Evolutionary conservation across 306 rosid species (phyloP).

Genomic region (Sechiopsis laciniata): DNA sequence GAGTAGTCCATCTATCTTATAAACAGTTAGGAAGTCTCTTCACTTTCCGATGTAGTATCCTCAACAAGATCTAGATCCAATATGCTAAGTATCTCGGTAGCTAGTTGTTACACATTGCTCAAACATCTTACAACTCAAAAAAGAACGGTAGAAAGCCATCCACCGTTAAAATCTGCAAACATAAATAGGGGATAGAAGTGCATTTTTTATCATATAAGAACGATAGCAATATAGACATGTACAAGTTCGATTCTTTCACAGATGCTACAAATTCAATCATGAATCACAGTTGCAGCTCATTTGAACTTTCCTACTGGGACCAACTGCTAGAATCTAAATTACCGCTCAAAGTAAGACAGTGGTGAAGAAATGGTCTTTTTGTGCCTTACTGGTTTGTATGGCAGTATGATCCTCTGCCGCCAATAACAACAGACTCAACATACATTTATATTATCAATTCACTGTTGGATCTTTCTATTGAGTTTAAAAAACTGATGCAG

Average conservation of each 20-base stretch:
- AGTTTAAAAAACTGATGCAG: constrained; percentile 74
- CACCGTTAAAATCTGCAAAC: background rate
- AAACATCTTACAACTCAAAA: background rate
- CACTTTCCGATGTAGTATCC: no score
- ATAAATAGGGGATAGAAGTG: constrained; percentile 5
- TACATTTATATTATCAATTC: constrained; percentile 1
- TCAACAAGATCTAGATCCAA: background rate
- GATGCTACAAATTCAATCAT: constrained; percentile 8
- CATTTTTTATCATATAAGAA: background rate
- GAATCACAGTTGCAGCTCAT: background rate
- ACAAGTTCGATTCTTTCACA: background rate
- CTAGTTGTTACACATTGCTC: constrained; percentile 8
- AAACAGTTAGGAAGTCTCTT: no score
- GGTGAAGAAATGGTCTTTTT: background rate
- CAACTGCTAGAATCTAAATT: background rate
- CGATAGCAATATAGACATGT: background rate
- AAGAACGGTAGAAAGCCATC: background rate
- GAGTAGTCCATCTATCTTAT: no score
- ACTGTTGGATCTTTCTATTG: constrained; percentile 35
- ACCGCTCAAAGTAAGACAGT: background rate
- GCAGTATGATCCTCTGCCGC: background rate
- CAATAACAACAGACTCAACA: background rate
- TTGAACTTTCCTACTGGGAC: constrained; percentile 13
- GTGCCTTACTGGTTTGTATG: constrained; percentile 3
- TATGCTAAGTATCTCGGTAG: background rate